Evolutionary conservation across 169 alveolate species (phyloP).

Genomic region (Plasmodium gonderi): DNA sequence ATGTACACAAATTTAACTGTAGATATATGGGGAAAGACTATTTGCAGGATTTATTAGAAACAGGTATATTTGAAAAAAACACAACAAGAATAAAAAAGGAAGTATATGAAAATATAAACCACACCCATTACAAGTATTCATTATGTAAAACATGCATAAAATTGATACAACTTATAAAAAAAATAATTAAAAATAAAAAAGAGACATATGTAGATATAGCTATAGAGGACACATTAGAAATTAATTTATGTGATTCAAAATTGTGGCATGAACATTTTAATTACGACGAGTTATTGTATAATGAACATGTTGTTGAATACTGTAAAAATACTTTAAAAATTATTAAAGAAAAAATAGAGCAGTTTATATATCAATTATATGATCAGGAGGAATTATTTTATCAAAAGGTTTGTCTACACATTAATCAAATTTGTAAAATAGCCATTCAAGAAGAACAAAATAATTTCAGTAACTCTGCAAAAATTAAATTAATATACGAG

Average conservation of each 20-base stretch:
- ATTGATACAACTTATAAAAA: constrained; percentile 13
- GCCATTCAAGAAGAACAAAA: constrained; percentile 37
- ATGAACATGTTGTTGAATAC: constrained; percentile 6
- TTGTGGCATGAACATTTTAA: constrained; percentile 48
- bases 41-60: constrained; percentile 11
- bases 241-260: constrained; percentile 12
- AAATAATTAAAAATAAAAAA: constrained; percentile 47
- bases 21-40: constrained; percentile 1
- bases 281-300: constrained; percentile 26
- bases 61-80: constrained; percentile 36
- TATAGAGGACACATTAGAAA: constrained; percentile 56
- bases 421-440: constrained; percentile 26
- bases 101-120: constrained; percentile 19
- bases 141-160: constrained; percentile 61
- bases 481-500: constrained; percentile 4
- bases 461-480: neutral
- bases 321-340: neutral
- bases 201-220: constrained; percentile 46
- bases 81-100: constrained; percentile 51
- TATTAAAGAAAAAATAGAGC: constrained; percentile 23
- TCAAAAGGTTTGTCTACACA: neutral
- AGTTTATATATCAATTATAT: constrained; percentile 22
- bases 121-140: constrained; percentile 32
- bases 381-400: constrained; percentile 21
- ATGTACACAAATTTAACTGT: neutral